A percentile compares a stretch with the other conserved stretches of the same genome.
Conservation (phyloP, 2,329 filamentous ascomycete genomes). For the Fusarium sp. region DNA sequence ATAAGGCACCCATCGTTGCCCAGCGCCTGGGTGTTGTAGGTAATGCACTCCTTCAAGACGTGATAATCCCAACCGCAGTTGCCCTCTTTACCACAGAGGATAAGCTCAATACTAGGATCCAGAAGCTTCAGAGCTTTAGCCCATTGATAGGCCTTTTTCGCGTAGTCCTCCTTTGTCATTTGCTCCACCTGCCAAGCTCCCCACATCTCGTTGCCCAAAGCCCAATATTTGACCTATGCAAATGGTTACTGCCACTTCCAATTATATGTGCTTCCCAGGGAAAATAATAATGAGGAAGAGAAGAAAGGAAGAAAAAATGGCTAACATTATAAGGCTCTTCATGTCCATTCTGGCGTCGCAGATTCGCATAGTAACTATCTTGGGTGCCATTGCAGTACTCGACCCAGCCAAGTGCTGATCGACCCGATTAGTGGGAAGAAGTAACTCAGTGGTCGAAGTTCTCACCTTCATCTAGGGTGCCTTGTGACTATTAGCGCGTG, state of each 20-base stretch:
- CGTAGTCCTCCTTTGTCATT: slow-evolving; percentile 78
- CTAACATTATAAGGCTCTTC: slow-evolving; percentile 78
- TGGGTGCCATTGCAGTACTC: slow-evolving; percentile 88
- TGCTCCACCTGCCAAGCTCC: slow-evolving; percentile 79
- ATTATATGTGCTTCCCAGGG: rapidly evolving
- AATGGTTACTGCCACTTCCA: not conserved
- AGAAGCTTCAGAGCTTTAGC: slow-evolving; percentile 80
- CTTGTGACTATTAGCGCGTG: no score
- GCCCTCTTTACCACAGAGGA: slow-evolving; percentile 83
- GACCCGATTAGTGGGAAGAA: no score
- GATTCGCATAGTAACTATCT: slow-evolving; percentile 86
- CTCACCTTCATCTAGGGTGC: no score
- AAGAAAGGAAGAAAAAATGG: rapidly evolving
- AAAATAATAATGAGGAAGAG: no score
- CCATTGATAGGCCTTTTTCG: slow-evolving; percentile 78
- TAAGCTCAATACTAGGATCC: slow-evolving; percentile 76
- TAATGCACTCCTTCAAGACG: slow-evolving; percentile 78
- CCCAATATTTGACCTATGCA: slow-evolving; percentile 81
- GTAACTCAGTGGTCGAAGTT: no score
- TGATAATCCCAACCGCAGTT: slow-evolving; percentile 80
- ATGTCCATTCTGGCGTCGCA: slow-evolving; percentile 81
- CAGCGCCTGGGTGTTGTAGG: slow-evolving; percentile 54
- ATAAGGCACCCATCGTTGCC: slow-evolving; percentile 64
- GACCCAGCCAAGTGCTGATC: slow-evolving; percentile 76
- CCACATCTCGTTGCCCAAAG: slow-evolving; percentile 82